Conservation (phyloP, 805 yeast genomes). For the Vanderwaltozyma verrucispora region DNA sequence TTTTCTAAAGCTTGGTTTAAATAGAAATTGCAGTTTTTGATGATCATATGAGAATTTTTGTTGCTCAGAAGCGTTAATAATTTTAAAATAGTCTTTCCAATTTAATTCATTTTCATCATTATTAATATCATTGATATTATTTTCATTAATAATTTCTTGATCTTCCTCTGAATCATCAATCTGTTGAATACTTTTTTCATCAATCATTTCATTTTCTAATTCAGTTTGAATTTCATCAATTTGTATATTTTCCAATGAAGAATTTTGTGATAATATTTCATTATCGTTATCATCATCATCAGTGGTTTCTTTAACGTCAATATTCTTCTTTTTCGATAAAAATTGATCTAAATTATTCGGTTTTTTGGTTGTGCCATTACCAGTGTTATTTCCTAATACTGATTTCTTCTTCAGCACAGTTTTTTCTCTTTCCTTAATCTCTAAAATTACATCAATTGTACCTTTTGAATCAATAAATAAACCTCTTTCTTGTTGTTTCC, state of each 20-base stretch:
- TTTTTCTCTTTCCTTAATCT: slow-evolving; percentile 32
- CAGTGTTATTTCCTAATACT: neutral
- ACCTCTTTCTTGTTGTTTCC: slow-evolving; percentile 89
- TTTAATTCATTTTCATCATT: slow-evolving; percentile 27
- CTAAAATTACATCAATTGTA: slow-evolving; percentile 52
- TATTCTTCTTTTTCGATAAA: slow-evolving; percentile 1
- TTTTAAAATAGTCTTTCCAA: slow-evolving; percentile 65
- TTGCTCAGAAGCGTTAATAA: slow-evolving; percentile 54
- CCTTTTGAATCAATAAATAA: slow-evolving; percentile 73
- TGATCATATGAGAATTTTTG: slow-evolving; percentile 56
- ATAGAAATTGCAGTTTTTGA: slow-evolving; percentile 49
- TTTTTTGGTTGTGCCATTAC: neutral
- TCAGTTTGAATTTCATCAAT: neutral
- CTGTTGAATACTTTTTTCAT: too few relatives aligned
- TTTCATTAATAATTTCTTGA: too few relatives aligned
- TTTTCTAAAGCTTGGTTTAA: slow-evolving; percentile 12
- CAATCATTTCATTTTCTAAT: too few relatives aligned
- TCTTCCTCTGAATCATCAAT: too few relatives aligned
- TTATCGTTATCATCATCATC: neutral
- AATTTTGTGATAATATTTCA: neutral
- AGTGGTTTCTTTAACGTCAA: neutral
- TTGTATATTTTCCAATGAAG: neutral
- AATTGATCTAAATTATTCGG: slow-evolving; percentile 9
- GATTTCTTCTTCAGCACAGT: slow-evolving; percentile 4
- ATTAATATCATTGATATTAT: too few relatives aligned